These are phyloP conservation scores for Gossypium anomalum DNA, from an alignment of 345 rosid genomes.

Conservation along the genomic window DNA sequence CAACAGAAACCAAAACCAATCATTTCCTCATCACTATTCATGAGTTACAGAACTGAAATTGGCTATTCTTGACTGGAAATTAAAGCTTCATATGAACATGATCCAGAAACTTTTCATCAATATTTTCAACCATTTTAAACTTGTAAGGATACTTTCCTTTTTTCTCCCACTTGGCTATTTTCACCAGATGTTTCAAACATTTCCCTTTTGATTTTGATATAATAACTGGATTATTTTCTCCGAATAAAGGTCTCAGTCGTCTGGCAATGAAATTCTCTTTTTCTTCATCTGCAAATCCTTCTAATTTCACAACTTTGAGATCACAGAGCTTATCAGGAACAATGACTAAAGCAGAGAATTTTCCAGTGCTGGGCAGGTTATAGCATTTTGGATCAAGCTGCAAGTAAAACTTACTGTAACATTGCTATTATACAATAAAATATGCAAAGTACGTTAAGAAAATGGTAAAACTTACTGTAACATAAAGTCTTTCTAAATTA, in stretches of 20 bases:
- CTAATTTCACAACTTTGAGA: not conserved
- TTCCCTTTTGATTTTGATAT: not conserved
- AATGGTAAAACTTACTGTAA: not conserved
- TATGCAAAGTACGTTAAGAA: not conserved
- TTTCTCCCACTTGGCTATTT: not conserved
- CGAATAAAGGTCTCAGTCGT: not conserved
- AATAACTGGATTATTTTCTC: not conserved
- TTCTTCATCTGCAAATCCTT: conserved; percentile 1
- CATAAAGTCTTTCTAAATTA: not conserved
- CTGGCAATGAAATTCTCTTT: not conserved
- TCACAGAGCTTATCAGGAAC: not conserved
- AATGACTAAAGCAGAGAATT: not conserved
- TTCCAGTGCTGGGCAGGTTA: not conserved
- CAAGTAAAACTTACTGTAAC: not conserved
- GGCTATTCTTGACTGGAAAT: not conserved
- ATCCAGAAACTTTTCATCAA: not conserved
- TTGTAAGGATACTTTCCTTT: conserved; percentile 4
- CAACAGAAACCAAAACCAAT: too few relatives aligned
- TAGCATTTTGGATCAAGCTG: conserved; percentile 11
- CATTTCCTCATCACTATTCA: too few relatives aligned
- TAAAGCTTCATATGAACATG: not conserved
- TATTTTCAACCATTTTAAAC: not conserved
- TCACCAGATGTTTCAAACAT: conserved; percentile 1
- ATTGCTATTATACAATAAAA: not conserved
- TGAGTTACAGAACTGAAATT: too few relatives aligned